Conservation (phyloP, 2,329 filamentous ascomycete genomes). For the Neurospora sp. region DNA sequence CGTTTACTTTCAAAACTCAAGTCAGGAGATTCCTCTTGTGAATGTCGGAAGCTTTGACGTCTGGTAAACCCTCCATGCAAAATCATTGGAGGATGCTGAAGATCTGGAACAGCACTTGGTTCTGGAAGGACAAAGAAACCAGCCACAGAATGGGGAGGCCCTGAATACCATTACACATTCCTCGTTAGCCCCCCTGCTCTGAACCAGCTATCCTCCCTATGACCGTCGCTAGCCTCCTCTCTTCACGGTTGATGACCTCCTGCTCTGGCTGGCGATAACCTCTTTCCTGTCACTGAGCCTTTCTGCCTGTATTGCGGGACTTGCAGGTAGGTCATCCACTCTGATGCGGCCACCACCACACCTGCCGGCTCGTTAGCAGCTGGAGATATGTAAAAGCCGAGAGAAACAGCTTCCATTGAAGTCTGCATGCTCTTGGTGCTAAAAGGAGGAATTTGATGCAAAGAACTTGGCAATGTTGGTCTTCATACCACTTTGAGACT, state of each 20-base stretch:
- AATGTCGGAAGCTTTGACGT: neutral
- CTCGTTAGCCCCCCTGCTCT: neutral
- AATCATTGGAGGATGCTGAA: neutral
- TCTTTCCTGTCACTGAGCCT: neutral
- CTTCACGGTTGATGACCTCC: neutral
- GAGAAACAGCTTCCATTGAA: neutral
- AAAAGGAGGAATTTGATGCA: neutral
- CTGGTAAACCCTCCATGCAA: neutral
- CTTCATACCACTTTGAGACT: neutral
- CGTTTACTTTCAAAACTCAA: neutral
- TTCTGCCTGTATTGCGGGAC: neutral
- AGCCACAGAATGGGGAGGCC: neutral
- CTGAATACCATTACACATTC: neutral
- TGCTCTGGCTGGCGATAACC: neutral
- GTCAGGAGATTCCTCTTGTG: neutral
- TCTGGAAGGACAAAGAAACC: neutral
- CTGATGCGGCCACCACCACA: neutral
- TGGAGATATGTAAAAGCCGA: neutral
- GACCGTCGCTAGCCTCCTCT: neutral
- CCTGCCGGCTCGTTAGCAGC: neutral
- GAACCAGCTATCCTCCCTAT: neutral
- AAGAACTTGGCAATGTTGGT: neutral
- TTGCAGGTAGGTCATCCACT: neutral
- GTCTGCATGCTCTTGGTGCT: neutral
- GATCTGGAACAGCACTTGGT: neutral